Base-by-base conservation (phyloP, 2,329 filamentous ascomycete genomes). In the Thelonectria rubi region DNA sequence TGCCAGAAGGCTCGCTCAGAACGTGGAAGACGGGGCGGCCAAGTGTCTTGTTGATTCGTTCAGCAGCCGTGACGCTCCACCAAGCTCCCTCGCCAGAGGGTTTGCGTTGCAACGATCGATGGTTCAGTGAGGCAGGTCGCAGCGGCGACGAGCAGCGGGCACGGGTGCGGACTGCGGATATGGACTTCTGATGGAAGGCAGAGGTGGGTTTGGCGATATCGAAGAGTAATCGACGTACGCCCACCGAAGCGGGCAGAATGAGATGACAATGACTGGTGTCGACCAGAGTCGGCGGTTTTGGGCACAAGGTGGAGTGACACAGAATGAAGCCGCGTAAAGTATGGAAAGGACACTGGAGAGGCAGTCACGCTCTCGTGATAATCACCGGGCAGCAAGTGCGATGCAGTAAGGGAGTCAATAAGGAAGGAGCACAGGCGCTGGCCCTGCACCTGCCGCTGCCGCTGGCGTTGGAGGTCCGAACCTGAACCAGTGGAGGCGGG, bases 1-100 rank as follows among this genome's bases (percentile, higher is more conserved):
- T 67, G 53, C 42, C 57, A 62, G 49, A 64, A 69, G 56, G 34
- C 34, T 37, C 34, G 61, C 54, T 62, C 68, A 68, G 69, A 71
- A 71, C 64, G 60, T 66, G 63, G 65, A 58, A 60, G 51, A 64
- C 60, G 59, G 62, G 63, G 59, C 56, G 62, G 53, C 61, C 45
- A 34, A 43, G 58, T 53, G 54, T 14, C 3, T 37, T 34, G 32
- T 34, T 37, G 64, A 48, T 12, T 30, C 54, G 49, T 55, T 39
- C 21, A 48, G 46, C 43, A 64, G 55, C 17, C 34, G 40, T 45
- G 40, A 7, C 54, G 47, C 43, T 49, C 45, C 54, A 51, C 47
- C 40, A 42, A 40, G n/a, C 26, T 17, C 24, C n/a, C 48, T 57
- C 32, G 18, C 50, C 24, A 11, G 21, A 47, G 45, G 37, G 46